Evolutionary conservation across 768 basidiomycete genomes (phyloP).

Genomic region (Mrakia frigida): DNA sequence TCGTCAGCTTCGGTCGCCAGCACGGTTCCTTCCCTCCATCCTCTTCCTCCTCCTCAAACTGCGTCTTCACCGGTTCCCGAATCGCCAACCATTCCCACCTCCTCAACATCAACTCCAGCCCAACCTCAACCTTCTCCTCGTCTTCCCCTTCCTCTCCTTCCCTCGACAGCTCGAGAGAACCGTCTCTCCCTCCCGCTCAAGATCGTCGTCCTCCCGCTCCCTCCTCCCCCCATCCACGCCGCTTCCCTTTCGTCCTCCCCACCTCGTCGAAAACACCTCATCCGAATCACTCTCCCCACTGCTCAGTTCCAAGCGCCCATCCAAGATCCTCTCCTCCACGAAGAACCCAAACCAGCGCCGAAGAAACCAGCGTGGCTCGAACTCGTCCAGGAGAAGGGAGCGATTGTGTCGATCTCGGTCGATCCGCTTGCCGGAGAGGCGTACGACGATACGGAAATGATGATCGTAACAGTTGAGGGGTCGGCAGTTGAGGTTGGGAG

Average conservation of each 20-base stretch:
- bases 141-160: neutral
- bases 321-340: conserved; percentile 59
- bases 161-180: conserved; percentile 34
- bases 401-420: conserved; percentile 57
- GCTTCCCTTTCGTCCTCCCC: conserved; percentile 57
- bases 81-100: neutral
- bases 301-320: conserved; percentile 72
- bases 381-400: conserved; percentile 54
- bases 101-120: neutral
- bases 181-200: conserved; percentile 42
- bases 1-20: neutral
- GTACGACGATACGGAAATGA: conserved; percentile 32
- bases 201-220: conserved; percentile 63
- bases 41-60: neutral
- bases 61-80: neutral
- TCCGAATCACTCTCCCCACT: conserved; percentile 74
- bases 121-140: too few relatives aligned
- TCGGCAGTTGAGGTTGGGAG: conserved; percentile 9
- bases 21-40: neutral
- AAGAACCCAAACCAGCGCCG: neutral
- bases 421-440: conserved; percentile 35
- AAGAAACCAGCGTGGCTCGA: conserved; percentile 54
- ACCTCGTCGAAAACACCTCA: conserved; percentile 59
- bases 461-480: conserved; percentile 30
- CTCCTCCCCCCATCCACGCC: conserved; percentile 63